Evolutionary conservation across 2,329 filamentous ascomycete genomes (phyloP).

Genomic region (Cercospora sp.): DNA sequence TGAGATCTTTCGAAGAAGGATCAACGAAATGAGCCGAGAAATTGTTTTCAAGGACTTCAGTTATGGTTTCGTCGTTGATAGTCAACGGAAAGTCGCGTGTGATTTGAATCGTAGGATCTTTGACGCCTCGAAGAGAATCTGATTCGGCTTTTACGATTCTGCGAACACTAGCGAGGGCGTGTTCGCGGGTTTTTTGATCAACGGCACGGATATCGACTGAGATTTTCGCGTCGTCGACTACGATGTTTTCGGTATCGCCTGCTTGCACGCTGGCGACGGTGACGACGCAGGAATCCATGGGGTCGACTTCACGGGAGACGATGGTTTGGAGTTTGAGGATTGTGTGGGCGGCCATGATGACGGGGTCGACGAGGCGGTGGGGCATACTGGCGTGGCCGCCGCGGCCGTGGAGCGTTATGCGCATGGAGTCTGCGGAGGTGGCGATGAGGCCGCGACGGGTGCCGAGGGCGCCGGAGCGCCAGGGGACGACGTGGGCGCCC

Average conservation of each 20-base stretch:
- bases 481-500: constrained; percentile 58
- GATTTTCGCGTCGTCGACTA: constrained; percentile 56
- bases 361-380: constrained; percentile 58
- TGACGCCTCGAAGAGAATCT: constrained; percentile 48
- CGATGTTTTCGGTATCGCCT: constrained; percentile 62
- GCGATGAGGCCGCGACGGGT: constrained; percentile 47
- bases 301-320: constrained; percentile 56
- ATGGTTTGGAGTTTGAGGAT: constrained; percentile 62
- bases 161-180: constrained; percentile 50
- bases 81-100: constrained; percentile 51
- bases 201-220: constrained; percentile 57
- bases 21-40: constrained; percentile 51
- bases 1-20: constrained; percentile 22
- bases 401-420: constrained; percentile 58
- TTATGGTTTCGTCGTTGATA: constrained; percentile 53
- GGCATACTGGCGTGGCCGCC: constrained; percentile 61
- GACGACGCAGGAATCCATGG: constrained; percentile 56
- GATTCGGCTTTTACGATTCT: constrained; percentile 60
- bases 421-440: constrained; percentile 43
- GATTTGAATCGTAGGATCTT: constrained; percentile 47
- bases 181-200: constrained; percentile 47
- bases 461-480: constrained; percentile 43
- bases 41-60: constrained; percentile 43
- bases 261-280: constrained; percentile 61
- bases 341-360: constrained; percentile 57